Evolutionary conservation across 768 basidiomycete genomes (phyloP).

Genomic region (Tylopilus plumbeoviolaceoides): DNA sequence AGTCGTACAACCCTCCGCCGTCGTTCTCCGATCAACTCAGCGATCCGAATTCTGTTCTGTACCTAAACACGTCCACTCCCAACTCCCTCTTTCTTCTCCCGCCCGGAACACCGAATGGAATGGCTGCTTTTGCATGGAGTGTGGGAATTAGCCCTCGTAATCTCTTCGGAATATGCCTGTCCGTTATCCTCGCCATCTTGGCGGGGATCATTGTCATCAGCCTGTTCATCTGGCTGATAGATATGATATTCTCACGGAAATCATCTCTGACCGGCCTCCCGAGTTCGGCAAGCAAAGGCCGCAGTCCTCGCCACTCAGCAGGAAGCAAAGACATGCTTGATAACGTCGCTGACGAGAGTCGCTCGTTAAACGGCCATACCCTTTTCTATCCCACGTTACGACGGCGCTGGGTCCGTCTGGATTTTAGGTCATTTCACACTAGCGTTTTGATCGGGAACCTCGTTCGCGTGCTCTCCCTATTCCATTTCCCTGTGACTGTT

Average conservation of each 20-base stretch:
- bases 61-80: conserved; percentile 59
- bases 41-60: conserved; percentile 71
- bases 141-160: conserved; percentile 81
- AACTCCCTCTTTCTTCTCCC: conserved; percentile 77
- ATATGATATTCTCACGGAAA: conserved; percentile 42
- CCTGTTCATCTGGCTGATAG: conserved; percentile 67
- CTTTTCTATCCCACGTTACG: conserved; percentile 25
- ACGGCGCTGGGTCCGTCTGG: conserved; percentile 39
- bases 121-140: conserved; percentile 79
- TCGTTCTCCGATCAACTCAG: conserved; percentile 69
- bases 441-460: conserved; percentile 86
- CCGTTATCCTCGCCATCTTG: conserved; percentile 76
- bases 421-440: conserved; percentile 75
- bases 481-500: conserved; percentile 92
- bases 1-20: conserved; percentile 60
- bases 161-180: conserved; percentile 77
- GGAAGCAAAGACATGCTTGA: conserved; percentile 53
- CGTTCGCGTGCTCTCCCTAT: conserved; percentile 83
- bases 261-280: conserved; percentile 17
- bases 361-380: conserved; percentile 25
- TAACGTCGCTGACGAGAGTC: conserved; percentile 27
- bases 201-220: conserved; percentile 70
- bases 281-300: conserved; percentile 21
- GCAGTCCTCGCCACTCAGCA: conserved; percentile 40
- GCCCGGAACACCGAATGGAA: conserved; percentile 53